phyloP scores from a whole-genome alignment of 2,329 filamentous ascomycete species.

The Epichloe sp. region DNA sequence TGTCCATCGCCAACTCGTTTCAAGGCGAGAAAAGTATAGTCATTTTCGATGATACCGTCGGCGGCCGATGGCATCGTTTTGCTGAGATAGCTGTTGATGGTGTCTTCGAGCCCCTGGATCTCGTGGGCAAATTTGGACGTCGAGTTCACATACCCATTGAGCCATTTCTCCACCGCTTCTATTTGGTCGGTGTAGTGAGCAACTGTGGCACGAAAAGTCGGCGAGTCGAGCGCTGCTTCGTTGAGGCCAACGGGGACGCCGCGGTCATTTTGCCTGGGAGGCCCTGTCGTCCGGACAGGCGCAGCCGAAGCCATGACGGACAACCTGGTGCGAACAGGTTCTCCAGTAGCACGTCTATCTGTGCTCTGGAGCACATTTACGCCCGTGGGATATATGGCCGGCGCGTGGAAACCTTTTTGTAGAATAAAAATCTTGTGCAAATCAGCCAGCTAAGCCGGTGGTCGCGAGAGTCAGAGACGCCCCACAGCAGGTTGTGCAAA shows the following conservation, averaged over 20 bases:
- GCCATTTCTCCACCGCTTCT: slow-evolving; percentile 84
- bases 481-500: too few relatives aligned
- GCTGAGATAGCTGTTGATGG: slow-evolving; percentile 63
- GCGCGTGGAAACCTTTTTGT: not conserved
- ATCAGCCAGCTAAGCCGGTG: too few relatives aligned
- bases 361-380: not conserved
- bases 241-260: slow-evolving; percentile 69
- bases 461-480: too few relatives aligned
- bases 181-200: slow-evolving; percentile 85
- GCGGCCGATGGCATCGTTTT: slow-evolving; percentile 66
- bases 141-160: slow-evolving; percentile 47
- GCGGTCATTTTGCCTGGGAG: slow-evolving; percentile 16
- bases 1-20: slow-evolving; percentile 75
- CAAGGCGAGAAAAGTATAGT: slow-evolving; percentile 82
- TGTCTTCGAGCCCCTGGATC: slow-evolving; percentile 62
- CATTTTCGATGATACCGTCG: slow-evolving; percentile 82
- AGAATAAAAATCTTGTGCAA: too few relatives aligned
- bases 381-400: not conserved
- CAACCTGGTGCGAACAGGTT: not conserved
- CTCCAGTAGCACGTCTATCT: slow-evolving; percentile 1
- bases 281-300: slow-evolving; percentile 1
- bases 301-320: slow-evolving; percentile 11
- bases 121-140: slow-evolving; percentile 44
- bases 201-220: slow-evolving; percentile 80
- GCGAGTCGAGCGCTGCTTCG: slow-evolving; percentile 92